Percentiles rank a stretch among this genome's conserved stretches.
These are phyloP conservation scores for Fusarium secorum DNA, from an alignment of 2,329 filamentous ascomycete species.

Conservation along the genomic window DNA sequence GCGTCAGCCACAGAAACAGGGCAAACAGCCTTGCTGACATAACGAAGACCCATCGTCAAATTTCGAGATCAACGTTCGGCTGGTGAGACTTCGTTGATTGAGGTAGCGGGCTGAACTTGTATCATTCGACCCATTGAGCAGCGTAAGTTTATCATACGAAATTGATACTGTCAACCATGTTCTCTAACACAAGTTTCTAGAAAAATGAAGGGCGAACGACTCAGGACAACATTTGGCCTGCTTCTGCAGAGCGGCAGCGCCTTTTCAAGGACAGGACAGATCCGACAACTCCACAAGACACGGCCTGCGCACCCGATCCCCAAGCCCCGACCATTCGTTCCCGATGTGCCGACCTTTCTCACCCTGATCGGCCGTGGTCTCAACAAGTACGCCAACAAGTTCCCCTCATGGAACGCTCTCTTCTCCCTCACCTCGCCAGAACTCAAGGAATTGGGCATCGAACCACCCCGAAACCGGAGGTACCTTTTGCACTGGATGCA, in stretches of 20 bases:
- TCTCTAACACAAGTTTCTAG: constrained; percentile 19
- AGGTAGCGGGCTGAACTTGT: constrained; percentile 32
- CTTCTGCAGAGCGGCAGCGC: constrained; percentile 44
- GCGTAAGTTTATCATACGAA: constrained; percentile 13
- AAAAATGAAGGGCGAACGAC: constrained; percentile 46
- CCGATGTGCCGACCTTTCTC: constrained; percentile 85
- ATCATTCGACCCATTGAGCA: constrained; percentile 35
- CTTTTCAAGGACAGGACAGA: constrained; percentile 47
- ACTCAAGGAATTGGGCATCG: constrained; percentile 83
- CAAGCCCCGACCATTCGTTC: constrained; percentile 81
- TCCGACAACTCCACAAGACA: constrained; percentile 55
- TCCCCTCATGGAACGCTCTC: constrained; percentile 88
- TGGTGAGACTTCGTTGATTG: constrained; percentile 31
- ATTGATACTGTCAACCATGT: background rate
- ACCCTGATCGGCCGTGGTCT: constrained; percentile 89
- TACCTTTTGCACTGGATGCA: constrained; percentile 91
- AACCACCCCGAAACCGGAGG: constrained; percentile 80
- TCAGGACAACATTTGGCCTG: constrained; percentile 46
- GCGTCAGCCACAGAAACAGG: background rate
- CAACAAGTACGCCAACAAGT: constrained; percentile 82
- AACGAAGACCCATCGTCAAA: constrained; percentile 40
- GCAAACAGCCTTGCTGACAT: constrained; percentile 49
- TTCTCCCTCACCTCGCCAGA: constrained; percentile 82
- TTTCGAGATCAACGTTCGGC: constrained; percentile 40
- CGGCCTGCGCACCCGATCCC: constrained; percentile 60